Conservation (phyloP, 2,329 filamentous ascomycete species). For the Exophiala calicioides region DNA sequence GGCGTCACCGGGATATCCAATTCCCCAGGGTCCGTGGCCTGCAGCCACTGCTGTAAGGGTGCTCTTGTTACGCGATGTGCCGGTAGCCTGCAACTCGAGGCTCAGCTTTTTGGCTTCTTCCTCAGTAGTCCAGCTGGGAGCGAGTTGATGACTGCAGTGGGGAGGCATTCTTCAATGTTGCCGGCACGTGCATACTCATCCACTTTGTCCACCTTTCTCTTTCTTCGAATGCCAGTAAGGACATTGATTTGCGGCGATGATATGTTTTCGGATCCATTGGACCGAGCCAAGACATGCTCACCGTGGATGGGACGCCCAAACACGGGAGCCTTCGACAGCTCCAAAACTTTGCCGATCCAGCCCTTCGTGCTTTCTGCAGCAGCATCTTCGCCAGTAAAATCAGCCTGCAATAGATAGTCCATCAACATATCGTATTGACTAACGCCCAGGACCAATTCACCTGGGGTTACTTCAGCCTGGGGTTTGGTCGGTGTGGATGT, state of each 20-base stretch:
- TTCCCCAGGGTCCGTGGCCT: no score
- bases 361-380: slow-evolving; percentile 25
- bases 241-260: slow-evolving; percentile 20
- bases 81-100: not conserved
- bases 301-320: slow-evolving; percentile 24
- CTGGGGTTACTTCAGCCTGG: slow-evolving; percentile 3
- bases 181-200: not conserved
- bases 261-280: slow-evolving; percentile 1
- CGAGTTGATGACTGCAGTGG: slow-evolving; percentile 4
- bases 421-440: slow-evolving; percentile 26
- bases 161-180: not conserved
- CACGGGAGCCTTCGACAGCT: slow-evolving; percentile 16
- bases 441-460: slow-evolving; percentile 18
- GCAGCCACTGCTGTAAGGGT: not conserved
- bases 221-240: slow-evolving; percentile 28
- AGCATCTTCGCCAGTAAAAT: slow-evolving; percentile 27
- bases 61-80: not conserved
- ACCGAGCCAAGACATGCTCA: slow-evolving; percentile 5
- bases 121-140: slow-evolving; percentile 23
- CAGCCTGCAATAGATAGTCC: slow-evolving; percentile 28
- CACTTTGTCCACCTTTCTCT: slow-evolving; percentile 26
- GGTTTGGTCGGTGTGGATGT: not conserved
- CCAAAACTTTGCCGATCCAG: slow-evolving; percentile 28
- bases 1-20: slow-evolving; percentile 12
- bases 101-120: slow-evolving; percentile 28